Evolutionary conservation across 2,329 filamentous ascomycete genomes (phyloP).

Genomic region (Ophiocordyceps camponoti-saundersi): DNA sequence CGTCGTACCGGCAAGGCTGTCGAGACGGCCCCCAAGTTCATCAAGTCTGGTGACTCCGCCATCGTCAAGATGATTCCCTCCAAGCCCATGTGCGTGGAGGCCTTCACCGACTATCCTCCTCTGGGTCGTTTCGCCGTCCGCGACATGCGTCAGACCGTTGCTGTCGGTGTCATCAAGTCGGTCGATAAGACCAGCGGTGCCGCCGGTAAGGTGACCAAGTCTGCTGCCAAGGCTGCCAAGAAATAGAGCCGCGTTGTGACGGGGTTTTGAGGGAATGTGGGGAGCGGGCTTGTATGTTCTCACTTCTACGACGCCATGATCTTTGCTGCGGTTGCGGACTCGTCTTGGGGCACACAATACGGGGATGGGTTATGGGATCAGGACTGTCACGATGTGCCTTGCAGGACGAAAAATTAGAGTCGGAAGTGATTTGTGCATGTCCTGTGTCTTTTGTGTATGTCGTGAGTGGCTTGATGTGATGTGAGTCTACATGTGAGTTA

Average conservation of each 20-base stretch:
- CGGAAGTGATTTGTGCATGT: conserved; percentile 21
- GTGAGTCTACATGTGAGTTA: too few species aligned
- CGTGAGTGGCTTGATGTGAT: too few species aligned
- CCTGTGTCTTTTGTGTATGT: too few species aligned
- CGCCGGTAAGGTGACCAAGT: conserved; percentile 53
- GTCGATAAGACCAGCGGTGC: conserved; percentile 47
- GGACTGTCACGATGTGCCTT: background rate
- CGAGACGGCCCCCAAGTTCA: conserved; percentile 90
- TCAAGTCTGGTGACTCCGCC: conserved; percentile 99
- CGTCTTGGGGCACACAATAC: conserved; percentile 24
- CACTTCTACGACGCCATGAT: conserved; percentile 29
- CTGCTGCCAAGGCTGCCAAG: conserved; percentile 57
- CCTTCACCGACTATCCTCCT: conserved; percentile 98
- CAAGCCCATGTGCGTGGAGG: conserved; percentile 99
- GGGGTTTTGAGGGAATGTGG: conserved; percentile 7
- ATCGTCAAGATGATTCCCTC: conserved; percentile 99
- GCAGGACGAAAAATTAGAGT: conserved; percentile 25
- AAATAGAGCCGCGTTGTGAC: conserved; percentile 36
- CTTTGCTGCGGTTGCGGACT: conserved; percentile 26
- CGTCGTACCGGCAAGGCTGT: conserved; percentile 98
- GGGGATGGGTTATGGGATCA: conserved; percentile 20
- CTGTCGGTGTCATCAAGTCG: conserved; percentile 88
- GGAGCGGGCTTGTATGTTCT: conserved; percentile 14
- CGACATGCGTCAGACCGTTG: conserved; percentile 88
- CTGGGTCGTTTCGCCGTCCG: conserved; percentile 99